phyloP scores from a whole-genome alignment of 106 monocot genomes.

The Hemerocallis citrina region DNA sequence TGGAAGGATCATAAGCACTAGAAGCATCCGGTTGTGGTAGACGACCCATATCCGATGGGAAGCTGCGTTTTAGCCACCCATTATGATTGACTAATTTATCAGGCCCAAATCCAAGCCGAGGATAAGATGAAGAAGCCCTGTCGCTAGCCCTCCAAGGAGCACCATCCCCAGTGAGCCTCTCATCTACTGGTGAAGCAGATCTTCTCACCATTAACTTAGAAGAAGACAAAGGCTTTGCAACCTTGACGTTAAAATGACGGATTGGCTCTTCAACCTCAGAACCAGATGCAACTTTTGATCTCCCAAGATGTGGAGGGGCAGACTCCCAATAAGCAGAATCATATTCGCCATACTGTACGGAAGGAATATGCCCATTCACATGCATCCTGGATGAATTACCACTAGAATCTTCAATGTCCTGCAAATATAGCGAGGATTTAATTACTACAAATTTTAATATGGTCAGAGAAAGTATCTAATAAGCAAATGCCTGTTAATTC shows the following conservation, averaged over 20 bases:
- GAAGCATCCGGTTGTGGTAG: slow-evolving; percentile 13
- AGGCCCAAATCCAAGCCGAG: slow-evolving; percentile 25
- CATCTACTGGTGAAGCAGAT: slow-evolving; percentile 39
- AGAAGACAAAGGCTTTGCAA: slow-evolving; percentile 21
- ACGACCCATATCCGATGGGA: slow-evolving; percentile 15
- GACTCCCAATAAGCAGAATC: slow-evolving; percentile 29
- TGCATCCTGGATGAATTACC: slow-evolving; percentile 24
- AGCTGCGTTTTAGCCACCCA: slow-evolving; percentile 26
- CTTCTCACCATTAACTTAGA: slow-evolving; percentile 23
- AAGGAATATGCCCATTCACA: slow-evolving; percentile 16
- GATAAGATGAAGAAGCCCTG: slow-evolving; percentile 27
- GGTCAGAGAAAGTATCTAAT: not conserved
- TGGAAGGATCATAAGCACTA: slow-evolving; percentile 7
- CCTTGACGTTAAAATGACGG: slow-evolving; percentile 18
- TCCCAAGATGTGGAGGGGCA: slow-evolving; percentile 12
- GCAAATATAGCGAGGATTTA: not conserved
- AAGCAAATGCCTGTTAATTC: not conserved
- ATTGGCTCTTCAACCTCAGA: slow-evolving; percentile 18
- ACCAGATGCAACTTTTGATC: slow-evolving; percentile 11
- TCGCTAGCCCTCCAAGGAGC: slow-evolving; percentile 25
- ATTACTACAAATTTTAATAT: not conserved
- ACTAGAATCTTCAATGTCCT: slow-evolving; percentile 20
- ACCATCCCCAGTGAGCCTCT: slow-evolving; percentile 19
- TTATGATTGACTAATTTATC: slow-evolving; percentile 23
- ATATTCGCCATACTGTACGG: slow-evolving; percentile 12